A percentile compares a stretch with the other conserved stretches of the same genome.
These are phyloP conservation scores for Paracoccidioides lutzii DNA, from an alignment of 2,329 filamentous ascomycete genomes.

Conservation along the genomic window DNA sequence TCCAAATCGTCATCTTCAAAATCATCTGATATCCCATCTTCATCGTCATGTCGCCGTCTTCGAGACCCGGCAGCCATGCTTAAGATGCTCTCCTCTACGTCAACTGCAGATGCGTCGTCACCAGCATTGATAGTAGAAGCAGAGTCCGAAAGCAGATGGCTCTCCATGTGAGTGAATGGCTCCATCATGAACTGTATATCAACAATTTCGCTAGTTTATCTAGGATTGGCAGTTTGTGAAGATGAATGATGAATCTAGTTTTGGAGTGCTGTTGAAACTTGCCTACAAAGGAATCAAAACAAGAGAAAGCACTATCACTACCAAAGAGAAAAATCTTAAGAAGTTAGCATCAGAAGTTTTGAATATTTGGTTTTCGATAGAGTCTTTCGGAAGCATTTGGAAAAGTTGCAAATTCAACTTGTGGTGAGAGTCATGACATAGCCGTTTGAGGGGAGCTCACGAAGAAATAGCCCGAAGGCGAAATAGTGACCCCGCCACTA, in stretches of 20 bases:
- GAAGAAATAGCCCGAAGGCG: neutral
- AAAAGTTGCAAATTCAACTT: neutral
- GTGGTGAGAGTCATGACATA: neutral
- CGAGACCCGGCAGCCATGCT: slow-evolving; percentile 47
- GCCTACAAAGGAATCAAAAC: neutral
- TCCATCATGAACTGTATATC: slow-evolving; percentile 46
- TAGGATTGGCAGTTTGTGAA: neutral
- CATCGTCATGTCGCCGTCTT: slow-evolving; percentile 66
- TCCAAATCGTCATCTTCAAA: slow-evolving; percentile 71
- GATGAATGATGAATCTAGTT: neutral
- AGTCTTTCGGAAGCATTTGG: neutral
- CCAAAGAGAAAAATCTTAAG: neutral
- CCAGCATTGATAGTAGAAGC: slow-evolving; percentile 78
- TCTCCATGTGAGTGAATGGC: slow-evolving; percentile 78
- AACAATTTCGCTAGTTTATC: neutral
- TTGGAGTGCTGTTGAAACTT: neutral
- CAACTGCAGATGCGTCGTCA: slow-evolving; percentile 60
- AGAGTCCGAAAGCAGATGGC: slow-evolving; percentile 63
- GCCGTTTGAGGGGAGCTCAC: neutral
- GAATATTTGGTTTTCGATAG: neutral
- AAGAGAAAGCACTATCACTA: neutral
- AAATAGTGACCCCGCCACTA: neutral
- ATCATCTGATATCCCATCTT: slow-evolving; percentile 75
- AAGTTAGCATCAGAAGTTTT: neutral
- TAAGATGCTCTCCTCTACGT: slow-evolving; percentile 68